phyloP scores from a whole-genome alignment of 176 grass and related monocot species.

The Musa troglodytarum region DNA sequence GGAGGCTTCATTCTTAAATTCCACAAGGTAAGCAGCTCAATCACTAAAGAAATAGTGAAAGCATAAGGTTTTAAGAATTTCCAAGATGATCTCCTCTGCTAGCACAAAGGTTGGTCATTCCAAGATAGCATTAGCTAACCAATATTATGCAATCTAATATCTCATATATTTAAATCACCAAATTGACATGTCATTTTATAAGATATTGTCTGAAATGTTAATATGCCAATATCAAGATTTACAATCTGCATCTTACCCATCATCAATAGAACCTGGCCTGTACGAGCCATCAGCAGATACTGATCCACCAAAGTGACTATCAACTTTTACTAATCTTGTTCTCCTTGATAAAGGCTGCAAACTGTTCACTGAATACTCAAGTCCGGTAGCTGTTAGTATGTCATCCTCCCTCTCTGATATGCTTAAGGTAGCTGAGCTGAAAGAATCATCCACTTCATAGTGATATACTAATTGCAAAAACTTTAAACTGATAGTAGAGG shows the following conservation, averaged over 20 bases:
- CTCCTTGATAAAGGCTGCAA: constrained; percentile 68
- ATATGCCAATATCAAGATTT: background rate
- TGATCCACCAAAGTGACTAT: constrained; percentile 38
- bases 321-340: constrained; percentile 62
- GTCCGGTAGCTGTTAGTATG: constrained; percentile 34
- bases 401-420: constrained; percentile 51
- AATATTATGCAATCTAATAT: background rate
- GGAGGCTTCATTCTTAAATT: background rate
- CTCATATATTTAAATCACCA: background rate
- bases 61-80: background rate
- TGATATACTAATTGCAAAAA: background rate
- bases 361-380: constrained; percentile 42
- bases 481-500: background rate
- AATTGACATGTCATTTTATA: background rate
- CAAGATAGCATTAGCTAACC: too few species aligned
- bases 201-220: background rate
- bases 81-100: background rate
- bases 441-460: constrained; percentile 5
- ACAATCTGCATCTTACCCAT: constrained; percentile 33
- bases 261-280: constrained; percentile 62
- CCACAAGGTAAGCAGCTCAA: background rate
- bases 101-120: background rate
- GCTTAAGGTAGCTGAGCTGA: constrained; percentile 51
- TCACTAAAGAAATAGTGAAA: background rate
- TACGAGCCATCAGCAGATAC: constrained; percentile 41